Conservation (phyloP, 1,284 basidiomycete species). For the Fistulinella staudtii region DNA sequence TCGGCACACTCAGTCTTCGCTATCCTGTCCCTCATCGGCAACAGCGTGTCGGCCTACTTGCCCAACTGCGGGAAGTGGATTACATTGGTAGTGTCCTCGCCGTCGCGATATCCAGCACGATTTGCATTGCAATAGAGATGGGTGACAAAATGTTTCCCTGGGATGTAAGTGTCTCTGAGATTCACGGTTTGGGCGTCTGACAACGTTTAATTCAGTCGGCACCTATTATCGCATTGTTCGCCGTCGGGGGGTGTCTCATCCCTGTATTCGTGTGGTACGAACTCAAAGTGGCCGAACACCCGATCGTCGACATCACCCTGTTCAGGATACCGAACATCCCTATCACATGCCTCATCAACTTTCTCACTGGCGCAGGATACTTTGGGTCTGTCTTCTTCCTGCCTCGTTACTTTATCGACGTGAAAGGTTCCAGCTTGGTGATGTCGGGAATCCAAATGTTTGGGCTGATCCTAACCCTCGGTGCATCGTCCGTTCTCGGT, state of each 20-base stretch:
- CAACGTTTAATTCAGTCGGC: conserved; percentile 21
- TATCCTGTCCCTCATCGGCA: conserved; percentile 34
- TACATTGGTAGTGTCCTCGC: conserved; percentile 28
- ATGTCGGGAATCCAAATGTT: conserved; percentile 33
- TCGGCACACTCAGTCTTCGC: conserved; percentile 26
- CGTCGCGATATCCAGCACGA: conserved; percentile 33
- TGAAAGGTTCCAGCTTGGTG: conserved; percentile 31
- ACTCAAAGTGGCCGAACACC: conserved; percentile 32
- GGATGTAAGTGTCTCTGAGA: conserved; percentile 24
- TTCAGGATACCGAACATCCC: conserved; percentile 34
- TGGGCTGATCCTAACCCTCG: conserved; percentile 30
- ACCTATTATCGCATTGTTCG: conserved; percentile 27
- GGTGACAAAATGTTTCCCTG: conserved; percentile 35
- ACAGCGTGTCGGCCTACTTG: conserved; percentile 31
- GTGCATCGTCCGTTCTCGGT: conserved; percentile 32
- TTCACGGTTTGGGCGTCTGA: not conserved
- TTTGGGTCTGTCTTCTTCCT: conserved; percentile 34
- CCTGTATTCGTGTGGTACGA: conserved; percentile 34
- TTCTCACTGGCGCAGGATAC: conserved; percentile 36
- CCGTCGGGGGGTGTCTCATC: conserved; percentile 28
- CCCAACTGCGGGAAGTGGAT: conserved; percentile 32
- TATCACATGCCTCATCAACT: conserved; percentile 34
- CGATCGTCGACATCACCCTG: conserved; percentile 30
- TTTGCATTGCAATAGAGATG: conserved; percentile 36
- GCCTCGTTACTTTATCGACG: conserved; percentile 37